Evolutionary conservation across 2,329 filamentous ascomycete species (phyloP), one percentile per base, ranked within the genome.

Genomic region (Geosmithia flava): DNA sequence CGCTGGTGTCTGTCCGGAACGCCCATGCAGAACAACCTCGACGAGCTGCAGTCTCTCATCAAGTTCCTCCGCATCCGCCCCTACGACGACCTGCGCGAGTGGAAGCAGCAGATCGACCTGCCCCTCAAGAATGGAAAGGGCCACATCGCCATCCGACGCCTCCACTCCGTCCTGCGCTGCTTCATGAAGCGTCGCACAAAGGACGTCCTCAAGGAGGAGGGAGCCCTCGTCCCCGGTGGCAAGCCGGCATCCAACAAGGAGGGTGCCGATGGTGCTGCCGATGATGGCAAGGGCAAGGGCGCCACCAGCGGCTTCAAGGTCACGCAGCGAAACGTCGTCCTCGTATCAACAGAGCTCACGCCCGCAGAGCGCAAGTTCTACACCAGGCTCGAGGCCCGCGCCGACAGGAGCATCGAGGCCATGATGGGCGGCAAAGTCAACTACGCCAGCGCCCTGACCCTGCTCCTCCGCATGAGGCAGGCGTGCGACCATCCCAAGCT

Each of bases 161-260:
- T 98, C 30, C 89, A 95, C 55, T 81, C 85, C 49, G 81, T 95
- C 52, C 70, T 98, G 3, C 84, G 86, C 48, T 91, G 89, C 48
- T 95, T 95, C 68, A 98, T 98, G 93, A 95, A 97, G 70, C 83
- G 93, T n/a, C 81, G 93, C 42, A 97, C 90, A 8, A 98, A 98
- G 66, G 89, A 95, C 20, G 87, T 98, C n/a, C 69, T 98, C 51
- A 95, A 93, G 66, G 76, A 88, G 56, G 87, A 87, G 11, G 87
- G 87, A 11, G 87, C 87, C 1, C 69, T 94, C 17, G 85, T 86
- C 51, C 83, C 85, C 23, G 86, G 86, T 39, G 81, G 84, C 47
- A 86, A 87, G 4, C 33, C 33, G 11, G 10, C 33, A 37, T 11
- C 33, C 33, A 11, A 13, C 33, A 11, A 16, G 6, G 13, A 16